These are phyloP conservation scores for Penicillium coffeae DNA, from an alignment of 495 filamentous ascomycete genomes.

Conservation along the genomic window DNA sequence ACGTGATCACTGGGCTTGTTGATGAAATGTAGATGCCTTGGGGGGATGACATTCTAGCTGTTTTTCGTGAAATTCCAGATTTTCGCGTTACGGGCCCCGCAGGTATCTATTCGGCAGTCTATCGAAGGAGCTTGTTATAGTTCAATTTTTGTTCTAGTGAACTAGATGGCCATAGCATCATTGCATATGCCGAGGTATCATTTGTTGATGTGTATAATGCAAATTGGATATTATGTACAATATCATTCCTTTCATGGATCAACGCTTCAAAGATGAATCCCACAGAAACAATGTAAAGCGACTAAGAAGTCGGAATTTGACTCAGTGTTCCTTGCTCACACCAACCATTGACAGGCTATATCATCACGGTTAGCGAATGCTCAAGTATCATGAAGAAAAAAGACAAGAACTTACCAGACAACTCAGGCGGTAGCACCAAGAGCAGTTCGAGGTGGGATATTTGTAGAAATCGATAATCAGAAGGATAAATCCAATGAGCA, in stretches of 20 bases:
- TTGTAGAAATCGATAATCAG: slow-evolving; percentile 88
- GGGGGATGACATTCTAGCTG: too few relatives aligned
- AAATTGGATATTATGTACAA: not conserved
- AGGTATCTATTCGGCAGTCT: too few relatives aligned
- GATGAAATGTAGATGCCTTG: too few relatives aligned
- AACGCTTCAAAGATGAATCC: not conserved
- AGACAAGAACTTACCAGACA: slow-evolving; percentile 72
- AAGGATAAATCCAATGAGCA: slow-evolving; percentile 77
- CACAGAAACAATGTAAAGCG: not conserved
- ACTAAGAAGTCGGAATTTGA: slow-evolving; percentile 9
- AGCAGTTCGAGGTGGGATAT: slow-evolving; percentile 63
- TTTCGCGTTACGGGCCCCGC: too few relatives aligned
- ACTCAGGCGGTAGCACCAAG: slow-evolving; percentile 91
- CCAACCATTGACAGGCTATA: slow-evolving; percentile 71
- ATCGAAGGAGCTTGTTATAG: too few relatives aligned
- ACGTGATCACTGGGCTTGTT: too few relatives aligned
- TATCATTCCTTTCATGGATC: not conserved
- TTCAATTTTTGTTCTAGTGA: too few relatives aligned
- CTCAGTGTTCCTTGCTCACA: slow-evolving; percentile 64
- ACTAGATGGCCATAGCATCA: too few relatives aligned
- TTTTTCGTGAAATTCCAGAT: too few relatives aligned
- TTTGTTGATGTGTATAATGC: not conserved
- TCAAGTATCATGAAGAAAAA: not conserved
- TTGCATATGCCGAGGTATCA: not conserved
- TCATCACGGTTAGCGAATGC: slow-evolving; percentile 22